These are phyloP conservation scores for Solanum hybrid DNA, from an alignment of 305 asterid genomes.

Conservation along the genomic window DNA sequence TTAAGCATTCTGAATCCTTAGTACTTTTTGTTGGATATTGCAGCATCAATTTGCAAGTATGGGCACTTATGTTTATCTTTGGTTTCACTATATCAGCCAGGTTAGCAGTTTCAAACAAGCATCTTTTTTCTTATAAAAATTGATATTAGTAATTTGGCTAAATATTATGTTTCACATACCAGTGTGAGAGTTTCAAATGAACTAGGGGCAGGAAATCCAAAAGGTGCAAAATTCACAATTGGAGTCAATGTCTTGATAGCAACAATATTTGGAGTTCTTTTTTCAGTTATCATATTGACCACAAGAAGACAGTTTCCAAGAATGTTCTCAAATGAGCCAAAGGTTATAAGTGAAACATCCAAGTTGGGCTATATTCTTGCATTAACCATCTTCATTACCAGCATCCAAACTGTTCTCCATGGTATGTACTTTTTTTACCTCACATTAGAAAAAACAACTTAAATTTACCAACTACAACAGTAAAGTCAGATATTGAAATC, in stretches of 20 bases:
- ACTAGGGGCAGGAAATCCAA: conserved; percentile 65
- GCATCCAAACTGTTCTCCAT: conserved; percentile 63
- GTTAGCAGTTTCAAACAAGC: conserved; percentile 3
- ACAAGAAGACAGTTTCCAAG: conserved; percentile 38
- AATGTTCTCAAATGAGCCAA: conserved; percentile 35
- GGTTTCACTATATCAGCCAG: conserved; percentile 32
- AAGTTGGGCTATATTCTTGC: conserved; percentile 60
- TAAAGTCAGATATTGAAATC: background rate
- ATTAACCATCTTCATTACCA: conserved; percentile 55
- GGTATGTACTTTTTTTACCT: conserved; percentile 28
- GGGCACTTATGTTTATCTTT: conserved; percentile 28
- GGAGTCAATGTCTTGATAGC: conserved; percentile 43
- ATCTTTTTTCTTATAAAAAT: too few relatives aligned
- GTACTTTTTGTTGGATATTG: background rate
- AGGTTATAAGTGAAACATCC: conserved; percentile 47
- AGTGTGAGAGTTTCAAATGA: conserved; percentile 78
- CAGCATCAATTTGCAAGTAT: conserved; percentile 25
- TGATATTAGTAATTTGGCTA: conserved; percentile 4
- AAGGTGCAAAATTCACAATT: conserved; percentile 58
- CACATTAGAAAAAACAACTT: background rate
- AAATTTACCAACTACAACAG: background rate
- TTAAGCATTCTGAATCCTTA: background rate
- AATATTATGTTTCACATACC: conserved; percentile 5
- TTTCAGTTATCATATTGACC: conserved; percentile 36
- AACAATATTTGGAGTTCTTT: conserved; percentile 42